phyloP scores from a whole-genome alignment of 2,329 filamentous ascomycete species.

The Chalaropsis ovoidea region DNA sequence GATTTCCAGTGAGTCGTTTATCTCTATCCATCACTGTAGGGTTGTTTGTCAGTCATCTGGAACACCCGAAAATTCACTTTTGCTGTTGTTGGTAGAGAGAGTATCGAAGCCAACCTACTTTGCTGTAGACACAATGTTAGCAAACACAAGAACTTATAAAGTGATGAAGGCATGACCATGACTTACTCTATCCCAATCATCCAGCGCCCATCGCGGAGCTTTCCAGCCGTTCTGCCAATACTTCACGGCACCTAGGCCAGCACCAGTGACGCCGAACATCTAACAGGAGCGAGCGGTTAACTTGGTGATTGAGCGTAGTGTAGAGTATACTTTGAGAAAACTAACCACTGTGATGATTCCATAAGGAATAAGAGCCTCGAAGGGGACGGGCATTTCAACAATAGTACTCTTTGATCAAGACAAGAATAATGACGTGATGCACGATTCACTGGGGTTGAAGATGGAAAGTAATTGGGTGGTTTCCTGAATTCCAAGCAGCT shows the following conservation, averaged over 20 bases:
- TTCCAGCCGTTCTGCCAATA: slow-evolving; percentile 52
- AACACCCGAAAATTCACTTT: not conserved
- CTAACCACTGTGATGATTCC: slow-evolving; percentile 54
- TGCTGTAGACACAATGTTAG: slow-evolving; percentile 38
- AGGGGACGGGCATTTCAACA: slow-evolving; percentile 50
- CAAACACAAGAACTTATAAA: not conserved
- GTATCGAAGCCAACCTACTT: slow-evolving; percentile 37
- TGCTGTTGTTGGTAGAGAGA: not conserved
- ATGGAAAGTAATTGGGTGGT: not conserved
- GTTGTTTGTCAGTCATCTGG: slow-evolving; percentile 20
- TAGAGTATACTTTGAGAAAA: slow-evolving; percentile 25
- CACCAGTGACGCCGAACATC: slow-evolving; percentile 55
- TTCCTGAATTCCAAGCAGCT: not conserved
- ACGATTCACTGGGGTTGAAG: not conserved
- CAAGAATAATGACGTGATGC: not conserved
- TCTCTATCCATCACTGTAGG: slow-evolving; percentile 55
- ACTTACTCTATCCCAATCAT: slow-evolving; percentile 54
- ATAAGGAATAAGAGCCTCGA: slow-evolving; percentile 55
- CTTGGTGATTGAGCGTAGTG: slow-evolving; percentile 4
- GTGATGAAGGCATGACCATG: not conserved
- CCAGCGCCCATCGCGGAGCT: slow-evolving; percentile 49
- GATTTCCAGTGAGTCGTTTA: slow-evolving; percentile 47
- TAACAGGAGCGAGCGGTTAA: slow-evolving; percentile 32
- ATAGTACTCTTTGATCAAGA: not conserved
- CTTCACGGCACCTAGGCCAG: slow-evolving; percentile 47